These are phyloP conservation scores for Pseudomassariella vexata DNA, from an alignment of 2,329 filamentous ascomycete genomes.

Conservation along the genomic window DNA sequence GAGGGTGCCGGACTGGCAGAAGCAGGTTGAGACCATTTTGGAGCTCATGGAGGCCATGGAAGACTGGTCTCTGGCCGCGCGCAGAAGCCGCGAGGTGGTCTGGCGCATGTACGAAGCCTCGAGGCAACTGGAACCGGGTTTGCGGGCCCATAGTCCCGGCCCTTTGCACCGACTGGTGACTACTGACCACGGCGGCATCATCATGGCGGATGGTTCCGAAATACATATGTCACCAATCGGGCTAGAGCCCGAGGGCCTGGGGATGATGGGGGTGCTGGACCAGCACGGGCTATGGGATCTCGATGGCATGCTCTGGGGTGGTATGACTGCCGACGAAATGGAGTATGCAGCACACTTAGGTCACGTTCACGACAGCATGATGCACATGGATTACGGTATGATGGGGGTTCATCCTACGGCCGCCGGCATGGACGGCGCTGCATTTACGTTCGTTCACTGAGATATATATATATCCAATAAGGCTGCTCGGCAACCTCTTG, in stretches of 20 bases:
- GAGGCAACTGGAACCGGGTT: conserved; percentile 30
- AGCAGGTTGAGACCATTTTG: conserved; percentile 52
- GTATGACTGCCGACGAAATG: conserved; percentile 33
- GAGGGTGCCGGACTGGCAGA: conserved; percentile 45
- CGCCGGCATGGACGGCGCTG: conserved; percentile 29
- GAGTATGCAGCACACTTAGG: conserved; percentile 25
- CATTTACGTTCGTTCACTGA: conserved; percentile 38
- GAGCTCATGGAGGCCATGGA: conserved; percentile 59
- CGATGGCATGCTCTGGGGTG: conserved; percentile 50
- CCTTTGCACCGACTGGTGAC: conserved; percentile 26
- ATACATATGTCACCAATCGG: conserved; percentile 47
- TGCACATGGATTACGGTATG: conserved; percentile 17
- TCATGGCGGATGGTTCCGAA: conserved; percentile 29
- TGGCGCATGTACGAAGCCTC: conserved; percentile 58
- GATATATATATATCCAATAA: conserved; percentile 1
- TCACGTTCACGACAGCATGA: conserved; percentile 23
- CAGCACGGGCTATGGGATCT: conserved; percentile 51
- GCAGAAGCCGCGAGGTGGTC: conserved; percentile 57
- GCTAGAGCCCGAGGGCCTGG: conserved; percentile 42
- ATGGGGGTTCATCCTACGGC: conserved; percentile 21
- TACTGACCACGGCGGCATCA: conserved; percentile 28
- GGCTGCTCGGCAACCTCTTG: conserved; percentile 4
- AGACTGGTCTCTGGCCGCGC: conserved; percentile 59
- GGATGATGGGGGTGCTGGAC: conserved; percentile 48
- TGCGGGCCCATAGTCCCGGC: conserved; percentile 25